phyloP scores from a whole-genome alignment of 2,329 filamentous ascomycete genomes.

The Phaeoacremonium minimum region DNA sequence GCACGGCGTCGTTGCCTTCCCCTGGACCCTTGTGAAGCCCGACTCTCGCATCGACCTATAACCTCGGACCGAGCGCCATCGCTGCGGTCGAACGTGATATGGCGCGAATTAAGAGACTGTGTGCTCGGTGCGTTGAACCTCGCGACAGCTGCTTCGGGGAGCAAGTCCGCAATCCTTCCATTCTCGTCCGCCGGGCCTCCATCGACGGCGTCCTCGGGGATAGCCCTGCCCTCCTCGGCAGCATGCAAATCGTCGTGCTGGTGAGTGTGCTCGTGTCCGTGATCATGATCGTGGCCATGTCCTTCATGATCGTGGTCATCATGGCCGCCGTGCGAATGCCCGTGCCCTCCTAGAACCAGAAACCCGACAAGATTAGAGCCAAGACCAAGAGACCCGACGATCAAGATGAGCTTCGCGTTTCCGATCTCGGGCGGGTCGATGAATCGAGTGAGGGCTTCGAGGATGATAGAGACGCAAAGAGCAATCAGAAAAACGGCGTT shows the following conservation, averaged over 20 bases:
- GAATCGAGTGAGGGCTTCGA: slow-evolving; percentile 90
- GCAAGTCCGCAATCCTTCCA: slow-evolving; percentile 56
- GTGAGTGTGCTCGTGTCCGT: slow-evolving; percentile 27
- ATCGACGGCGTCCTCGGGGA: slow-evolving; percentile 34
- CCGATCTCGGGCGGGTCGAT: slow-evolving; percentile 84
- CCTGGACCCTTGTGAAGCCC: slow-evolving; percentile 20
- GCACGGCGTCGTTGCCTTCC: slow-evolving; percentile 40
- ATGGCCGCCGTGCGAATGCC: slow-evolving; percentile 69
- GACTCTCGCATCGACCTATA: slow-evolving; percentile 13
- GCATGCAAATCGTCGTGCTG: slow-evolving; percentile 28
- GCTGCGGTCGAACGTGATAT: slow-evolving; percentile 10
- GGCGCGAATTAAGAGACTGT: slow-evolving; percentile 20
- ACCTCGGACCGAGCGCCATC: neutral
- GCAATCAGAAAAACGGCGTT: slow-evolving; percentile 98
- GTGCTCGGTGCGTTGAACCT: slow-evolving; percentile 31
- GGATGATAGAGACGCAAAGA: slow-evolving; percentile 90
- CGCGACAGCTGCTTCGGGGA: slow-evolving; percentile 58
- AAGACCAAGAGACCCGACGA: slow-evolving; percentile 83
- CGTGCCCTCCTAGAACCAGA: slow-evolving; percentile 88
- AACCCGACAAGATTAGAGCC: slow-evolving; percentile 86
- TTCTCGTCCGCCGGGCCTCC: slow-evolving; percentile 47
- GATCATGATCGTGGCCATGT: slow-evolving; percentile 37
- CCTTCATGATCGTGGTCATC: slow-evolving; percentile 49
- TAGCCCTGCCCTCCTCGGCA: slow-evolving; percentile 48
- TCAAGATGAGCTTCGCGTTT: slow-evolving; percentile 81